Base-by-base conservation (phyloP, 345 rosid genomes). In the Hibiscus syriacus region DNA sequence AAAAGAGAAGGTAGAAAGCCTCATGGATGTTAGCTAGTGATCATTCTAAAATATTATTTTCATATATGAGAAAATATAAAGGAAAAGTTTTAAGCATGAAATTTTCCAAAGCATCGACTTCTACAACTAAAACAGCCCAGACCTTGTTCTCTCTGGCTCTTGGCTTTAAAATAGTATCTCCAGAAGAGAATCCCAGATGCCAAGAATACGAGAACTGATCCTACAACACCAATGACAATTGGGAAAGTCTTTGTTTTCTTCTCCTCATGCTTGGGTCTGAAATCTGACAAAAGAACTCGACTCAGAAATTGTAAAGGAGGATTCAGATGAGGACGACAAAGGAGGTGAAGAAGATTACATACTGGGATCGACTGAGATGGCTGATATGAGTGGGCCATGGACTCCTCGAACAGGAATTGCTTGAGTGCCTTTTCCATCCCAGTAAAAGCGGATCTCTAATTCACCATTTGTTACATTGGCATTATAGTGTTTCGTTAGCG, bases 341-440 rank as follows among this genome's bases (percentile, higher is more conserved):
- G 26, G 43, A 53, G 61, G 22, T 55, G 55, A 14, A 53, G 70
- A 17, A 55, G 26, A 56, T 45, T 26, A 36, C 73, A 23, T 49
- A 68, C 79, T 69, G 11, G 77, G 58, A 52, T 50, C 55, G 14
- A 72, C 70, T 6, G 77, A 72, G 45, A 79, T 76, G 10, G 80
- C 82, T 12, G 82, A 79, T 50, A 78, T 50, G 20, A 78, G 52
- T 19, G 81, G 72, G 16, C 81, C 81, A 64, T 78, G 70, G 26
- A 67, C 61, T 74, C 81, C 78, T 29, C 70, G 65, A 9, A 0
- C 2, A 0, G 81, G 81, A 46, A 74, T 74, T 30, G 9, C 13
- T 23, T 69, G 70, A 43, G 88, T 81, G 14, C 88, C 86, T 73
- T 70, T 81, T 2, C 87, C 87, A 0, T 85, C 75, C 78, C 76